Evolutionary conservation across 2,329 filamentous ascomycete genomes (phyloP), one percentile per base, ranked within the genome.

Genomic region (Beauveria rudraprayagi): DNA sequence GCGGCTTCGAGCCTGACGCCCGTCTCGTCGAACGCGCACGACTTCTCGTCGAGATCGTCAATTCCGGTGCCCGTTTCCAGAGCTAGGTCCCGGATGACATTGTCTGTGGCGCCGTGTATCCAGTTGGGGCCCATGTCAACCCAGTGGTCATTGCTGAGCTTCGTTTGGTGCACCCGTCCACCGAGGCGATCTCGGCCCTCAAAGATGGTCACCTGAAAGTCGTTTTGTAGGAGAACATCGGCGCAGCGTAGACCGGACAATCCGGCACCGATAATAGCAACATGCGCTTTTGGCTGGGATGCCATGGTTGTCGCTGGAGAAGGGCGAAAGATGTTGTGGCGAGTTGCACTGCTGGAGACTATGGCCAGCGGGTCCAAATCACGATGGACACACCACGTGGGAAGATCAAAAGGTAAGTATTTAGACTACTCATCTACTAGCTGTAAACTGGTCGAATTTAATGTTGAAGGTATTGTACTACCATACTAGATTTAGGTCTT

Each of bases 51-150:
- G 74, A 77, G 79, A 60, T 69, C 74, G 14, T 77, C 75, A 2
- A 77, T 70, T 0, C 71, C 67, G 0, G 82, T 90, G 1, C 77
- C 74, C 0, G 86, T 90, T 64, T 82, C 75, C 65, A 80, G 81
- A 14, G 86, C 87, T 19, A 91, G 75, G 48, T 88, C 83, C 44
- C 87, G 71, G 17, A 91, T 88, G 0, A 88, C 86, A 67, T 91
- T 92, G 64, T 86, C 78, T 1, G 83, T 76, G 6, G 86, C 90
- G 40, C 89, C 88, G 63, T 92, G 88, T 56, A 92, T 90, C 88
- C 88, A 92, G 67, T 91, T 92, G n/a, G 88, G 86, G 0, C 89
- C 89, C 37, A 82, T 71, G 65, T 86, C 83, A n/a, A 83, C 77
- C 8, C 77, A 65, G 34, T 76, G 73, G 0, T 79, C 79, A 44